Conservation (phyloP, 805 yeast species). For the Hanseniaspora pseudoguilliermondii region DNA sequence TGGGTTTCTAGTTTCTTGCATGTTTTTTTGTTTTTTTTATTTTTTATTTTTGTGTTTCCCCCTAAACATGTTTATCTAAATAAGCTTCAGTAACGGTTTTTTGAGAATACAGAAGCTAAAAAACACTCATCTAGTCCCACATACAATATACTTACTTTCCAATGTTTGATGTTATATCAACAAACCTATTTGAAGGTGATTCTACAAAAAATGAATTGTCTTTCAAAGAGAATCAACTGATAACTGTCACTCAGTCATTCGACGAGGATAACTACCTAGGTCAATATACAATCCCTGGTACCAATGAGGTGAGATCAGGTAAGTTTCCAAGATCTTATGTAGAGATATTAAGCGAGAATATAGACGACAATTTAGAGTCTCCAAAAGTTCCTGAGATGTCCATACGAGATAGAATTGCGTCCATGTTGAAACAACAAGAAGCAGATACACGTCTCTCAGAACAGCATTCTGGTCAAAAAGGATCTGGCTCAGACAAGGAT, state of each 20-base stretch:
- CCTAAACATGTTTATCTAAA: background rate
- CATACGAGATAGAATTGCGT: constrained; percentile 72
- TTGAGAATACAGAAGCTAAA: no score
- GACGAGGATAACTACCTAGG: constrained; percentile 92
- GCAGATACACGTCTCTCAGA: constrained; percentile 52
- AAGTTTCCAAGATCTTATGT: constrained; percentile 86
- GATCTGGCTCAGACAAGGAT: background rate
- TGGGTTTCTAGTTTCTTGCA: background rate
- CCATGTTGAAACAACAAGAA: constrained; percentile 62
- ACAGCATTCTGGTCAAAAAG: constrained; percentile 26
- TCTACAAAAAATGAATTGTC: constrained; percentile 62
- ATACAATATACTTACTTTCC: background rate
- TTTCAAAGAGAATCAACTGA: constrained; percentile 53
- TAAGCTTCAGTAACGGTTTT: no score
- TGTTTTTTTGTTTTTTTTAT: background rate
- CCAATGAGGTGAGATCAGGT: constrained; percentile 43
- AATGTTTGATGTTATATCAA: background rate
- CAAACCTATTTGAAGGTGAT: background rate
- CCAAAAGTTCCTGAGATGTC: constrained; percentile 56
- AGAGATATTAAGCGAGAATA: constrained; percentile 20
- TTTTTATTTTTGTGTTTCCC: background rate
- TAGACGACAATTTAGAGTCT: background rate
- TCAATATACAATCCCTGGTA: constrained; percentile 30
- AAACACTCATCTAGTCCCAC: background rate
- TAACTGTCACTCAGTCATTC: constrained; percentile 65